Conservation (phyloP, 345 rosid species). For the Psidium guajava region DNA sequence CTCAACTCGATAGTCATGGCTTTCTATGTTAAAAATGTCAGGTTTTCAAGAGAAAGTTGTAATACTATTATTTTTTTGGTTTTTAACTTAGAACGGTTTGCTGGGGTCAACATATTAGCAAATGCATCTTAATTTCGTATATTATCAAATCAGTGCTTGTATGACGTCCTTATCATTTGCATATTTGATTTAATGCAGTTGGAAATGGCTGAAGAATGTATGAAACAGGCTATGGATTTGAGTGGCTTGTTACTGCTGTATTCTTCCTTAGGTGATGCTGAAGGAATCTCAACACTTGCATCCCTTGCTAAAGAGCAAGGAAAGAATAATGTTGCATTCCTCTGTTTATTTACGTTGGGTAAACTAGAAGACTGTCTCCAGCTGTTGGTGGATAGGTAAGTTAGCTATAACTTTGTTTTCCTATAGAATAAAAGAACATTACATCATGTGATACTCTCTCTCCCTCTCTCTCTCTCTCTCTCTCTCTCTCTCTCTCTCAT, state of each 20-base stretch:
- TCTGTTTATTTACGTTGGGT: slow-evolving; percentile 88
- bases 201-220: slow-evolving; percentile 97
- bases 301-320: slow-evolving; percentile 90
- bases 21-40: not conserved
- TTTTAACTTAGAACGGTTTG: not conserved
- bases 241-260: slow-evolving; percentile 93
- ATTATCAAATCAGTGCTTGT: not conserved
- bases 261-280: slow-evolving; percentile 95
- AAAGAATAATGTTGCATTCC: slow-evolving; percentile 93
- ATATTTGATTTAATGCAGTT: slow-evolving; percentile 42
- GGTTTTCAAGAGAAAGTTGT: not conserved
- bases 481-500: not conserved
- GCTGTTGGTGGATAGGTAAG: slow-evolving; percentile 86
- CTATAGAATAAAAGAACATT: not conserved
- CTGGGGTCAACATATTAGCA: not conserved
- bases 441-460: not conserved
- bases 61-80: not conserved
- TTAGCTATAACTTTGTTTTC: slow-evolving; percentile 3
- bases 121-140: not conserved
- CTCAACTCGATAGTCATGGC: not conserved
- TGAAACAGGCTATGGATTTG: slow-evolving; percentile 85
- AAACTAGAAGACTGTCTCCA: slow-evolving; percentile 92
- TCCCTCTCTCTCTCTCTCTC: not conserved
- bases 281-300: slow-evolving; percentile 76
- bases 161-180: not conserved